These are phyloP conservation scores for Hansenula lynferdii DNA, from an alignment of 1,139 yeast genomes.

Conservation along the genomic window DNA sequence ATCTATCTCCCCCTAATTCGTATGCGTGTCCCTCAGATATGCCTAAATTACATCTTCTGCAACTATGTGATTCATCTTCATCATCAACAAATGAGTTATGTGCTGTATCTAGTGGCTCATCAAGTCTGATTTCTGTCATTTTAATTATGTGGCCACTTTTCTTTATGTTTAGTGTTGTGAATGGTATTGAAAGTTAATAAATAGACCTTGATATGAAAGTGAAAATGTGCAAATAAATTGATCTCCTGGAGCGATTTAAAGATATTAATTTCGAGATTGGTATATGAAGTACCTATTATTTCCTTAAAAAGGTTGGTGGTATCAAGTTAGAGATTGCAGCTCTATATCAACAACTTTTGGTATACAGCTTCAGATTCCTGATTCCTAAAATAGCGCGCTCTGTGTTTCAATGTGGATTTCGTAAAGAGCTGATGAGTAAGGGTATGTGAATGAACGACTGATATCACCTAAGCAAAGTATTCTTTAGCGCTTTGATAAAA, in stretches of 20 bases:
- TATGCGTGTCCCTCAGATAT: slow-evolving; percentile 77
- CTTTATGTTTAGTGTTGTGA: no score
- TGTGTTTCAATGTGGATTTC: no score
- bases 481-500: no score
- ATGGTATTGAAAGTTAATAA: neutral
- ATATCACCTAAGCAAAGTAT: neutral
- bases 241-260: no score
- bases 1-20: slow-evolving; percentile 83
- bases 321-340: no score
- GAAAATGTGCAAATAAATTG: no score
- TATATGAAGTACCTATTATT: no score
- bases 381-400: slow-evolving; percentile 1
- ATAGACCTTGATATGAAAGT: no score
- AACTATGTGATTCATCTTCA: slow-evolving; percentile 15
- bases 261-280: no score
- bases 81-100: slow-evolving; percentile 4
- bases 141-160: neutral
- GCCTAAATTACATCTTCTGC: slow-evolving; percentile 26
- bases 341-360: no score
- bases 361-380: neutral
- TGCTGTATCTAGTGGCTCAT: neutral
- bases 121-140: slow-evolving; percentile 1
- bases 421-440: no score
- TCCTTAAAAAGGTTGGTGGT: no score
- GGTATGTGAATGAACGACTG: neutral